Percentiles rank a stretch among this genome's conserved stretches.
phyloP scores from a whole-genome alignment of 1,284 basidiomycete species.

The Trametes versicolor region DNA sequence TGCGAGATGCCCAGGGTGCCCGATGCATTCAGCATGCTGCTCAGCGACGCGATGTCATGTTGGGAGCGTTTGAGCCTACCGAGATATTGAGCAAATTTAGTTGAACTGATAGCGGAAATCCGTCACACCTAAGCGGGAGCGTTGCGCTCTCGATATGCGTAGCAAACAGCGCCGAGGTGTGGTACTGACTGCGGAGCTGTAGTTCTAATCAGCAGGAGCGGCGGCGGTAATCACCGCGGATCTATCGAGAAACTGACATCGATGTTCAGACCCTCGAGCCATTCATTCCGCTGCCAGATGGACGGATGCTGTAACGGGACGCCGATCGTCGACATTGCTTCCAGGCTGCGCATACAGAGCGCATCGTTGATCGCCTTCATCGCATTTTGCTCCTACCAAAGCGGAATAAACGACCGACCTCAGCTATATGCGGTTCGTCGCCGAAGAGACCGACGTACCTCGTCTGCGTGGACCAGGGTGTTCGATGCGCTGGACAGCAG shows the following conservation, averaged over 20 bases:
- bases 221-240: conserved; percentile 10
- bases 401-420: neutral
- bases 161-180: conserved; percentile 71
- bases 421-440: neutral
- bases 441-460: conserved; percentile 49
- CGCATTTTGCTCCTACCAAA: conserved; percentile 6
- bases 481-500: conserved; percentile 59
- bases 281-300: conserved; percentile 50
- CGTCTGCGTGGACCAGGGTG: conserved; percentile 47
- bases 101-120: neutral
- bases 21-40: conserved; percentile 62
- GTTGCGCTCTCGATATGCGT: conserved; percentile 74
- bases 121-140: conserved; percentile 66
- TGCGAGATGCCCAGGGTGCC: conserved; percentile 65
- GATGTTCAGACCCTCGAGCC: conserved; percentile 52
- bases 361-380: conserved; percentile 63
- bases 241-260: conserved; percentile 49
- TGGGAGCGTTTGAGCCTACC: conserved; percentile 50
- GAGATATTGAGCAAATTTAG: neutral
- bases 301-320: conserved; percentile 64
- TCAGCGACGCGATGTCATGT: conserved; percentile 59
- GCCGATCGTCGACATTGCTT: conserved; percentile 61
- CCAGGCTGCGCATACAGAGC: conserved; percentile 61
- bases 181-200: conserved; percentile 57
- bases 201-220: conserved; percentile 24